phyloP scores from a whole-genome alignment of 176 grass and related monocot genomes.

The Thinopyrum elongatum region DNA sequence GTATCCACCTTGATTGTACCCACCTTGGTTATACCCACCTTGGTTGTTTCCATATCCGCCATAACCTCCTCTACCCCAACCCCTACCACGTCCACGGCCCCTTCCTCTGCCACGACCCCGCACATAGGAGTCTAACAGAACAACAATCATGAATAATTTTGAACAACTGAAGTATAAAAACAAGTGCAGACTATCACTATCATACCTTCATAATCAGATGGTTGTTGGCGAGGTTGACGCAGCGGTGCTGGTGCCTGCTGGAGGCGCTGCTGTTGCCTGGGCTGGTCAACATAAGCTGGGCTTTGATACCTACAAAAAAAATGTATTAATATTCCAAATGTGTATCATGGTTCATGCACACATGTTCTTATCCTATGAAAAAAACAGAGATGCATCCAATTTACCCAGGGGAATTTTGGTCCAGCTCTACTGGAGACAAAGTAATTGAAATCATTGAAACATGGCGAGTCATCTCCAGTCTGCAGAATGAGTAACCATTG shows the following conservation, averaged over 20 bases:
- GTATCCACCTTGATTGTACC: slow-evolving; percentile 67
- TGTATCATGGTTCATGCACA: background rate
- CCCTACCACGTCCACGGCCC: slow-evolving; percentile 57
- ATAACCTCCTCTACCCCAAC: slow-evolving; percentile 74
- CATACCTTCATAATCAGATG: slow-evolving; percentile 61
- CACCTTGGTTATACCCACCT: slow-evolving; percentile 62
- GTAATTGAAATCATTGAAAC: slow-evolving; percentile 96
- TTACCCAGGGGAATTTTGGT: slow-evolving; percentile 79
- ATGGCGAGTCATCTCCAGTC: slow-evolving; percentile 83
- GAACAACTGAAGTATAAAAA: background rate
- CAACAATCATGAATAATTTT: background rate
- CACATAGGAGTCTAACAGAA: slow-evolving; percentile 51
- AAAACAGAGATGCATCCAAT: background rate
- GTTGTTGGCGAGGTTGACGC: slow-evolving; percentile 48
- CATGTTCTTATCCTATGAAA: background rate
- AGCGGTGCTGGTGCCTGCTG: slow-evolving; percentile 44
- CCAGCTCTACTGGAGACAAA: slow-evolving; percentile 67
- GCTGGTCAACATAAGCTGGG: slow-evolving; percentile 52
- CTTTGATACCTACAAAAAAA: slow-evolving; percentile 70
- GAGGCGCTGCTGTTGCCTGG: slow-evolving; percentile 56
- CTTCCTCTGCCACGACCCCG: slow-evolving; percentile 58
- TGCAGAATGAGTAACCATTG: slow-evolving; percentile 20
- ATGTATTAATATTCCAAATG: slow-evolving; percentile 7
- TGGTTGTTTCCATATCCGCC: slow-evolving; percentile 59
- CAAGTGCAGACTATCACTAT: background rate